Conservation (phyloP, 352 stramenopile species). For the Phytophthora macrochlamydospora region DNA sequence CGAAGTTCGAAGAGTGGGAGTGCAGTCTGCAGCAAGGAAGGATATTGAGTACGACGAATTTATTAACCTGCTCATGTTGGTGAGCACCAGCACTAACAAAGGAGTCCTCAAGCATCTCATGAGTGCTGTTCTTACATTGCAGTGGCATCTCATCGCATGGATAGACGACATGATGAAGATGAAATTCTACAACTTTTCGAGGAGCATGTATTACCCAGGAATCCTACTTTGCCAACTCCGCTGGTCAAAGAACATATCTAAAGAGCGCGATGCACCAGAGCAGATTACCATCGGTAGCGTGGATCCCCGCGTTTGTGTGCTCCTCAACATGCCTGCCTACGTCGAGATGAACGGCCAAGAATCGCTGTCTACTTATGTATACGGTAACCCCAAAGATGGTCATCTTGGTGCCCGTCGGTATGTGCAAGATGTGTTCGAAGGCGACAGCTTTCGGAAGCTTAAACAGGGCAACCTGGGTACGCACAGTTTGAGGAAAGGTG, state of each 20-base stretch:
- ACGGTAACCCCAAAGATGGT: no score
- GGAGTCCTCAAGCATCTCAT: not conserved
- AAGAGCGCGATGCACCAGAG: constrained; percentile 16
- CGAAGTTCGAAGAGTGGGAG: constrained; percentile 13
- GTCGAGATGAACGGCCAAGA: not conserved
- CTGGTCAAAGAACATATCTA: constrained; percentile 14
- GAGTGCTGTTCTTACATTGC: no score
- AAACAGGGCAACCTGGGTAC: no score
- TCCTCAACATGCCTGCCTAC: constrained; percentile 12
- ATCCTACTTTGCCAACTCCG: constrained; percentile 13
- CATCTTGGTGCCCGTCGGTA: no score
- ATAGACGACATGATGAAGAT: constrained; percentile 7
- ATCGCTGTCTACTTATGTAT: no score
- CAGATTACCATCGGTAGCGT: constrained; percentile 14
- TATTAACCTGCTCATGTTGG: constrained; percentile 5
- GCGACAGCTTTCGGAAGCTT: no score
- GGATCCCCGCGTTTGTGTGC: constrained; percentile 7
- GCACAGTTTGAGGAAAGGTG: no score
- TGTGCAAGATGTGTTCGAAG: no score
- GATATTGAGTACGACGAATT: constrained; percentile 18
- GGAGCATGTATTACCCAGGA: not conserved
- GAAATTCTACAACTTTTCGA: not conserved
- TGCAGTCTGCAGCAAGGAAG: constrained; percentile 9
- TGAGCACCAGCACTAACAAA: not conserved
- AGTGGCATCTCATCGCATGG: not conserved